These are phyloP conservation scores for Candolleomyces eurysporus DNA, from an alignment of 768 basidiomycete genomes.

Conservation along the genomic window DNA sequence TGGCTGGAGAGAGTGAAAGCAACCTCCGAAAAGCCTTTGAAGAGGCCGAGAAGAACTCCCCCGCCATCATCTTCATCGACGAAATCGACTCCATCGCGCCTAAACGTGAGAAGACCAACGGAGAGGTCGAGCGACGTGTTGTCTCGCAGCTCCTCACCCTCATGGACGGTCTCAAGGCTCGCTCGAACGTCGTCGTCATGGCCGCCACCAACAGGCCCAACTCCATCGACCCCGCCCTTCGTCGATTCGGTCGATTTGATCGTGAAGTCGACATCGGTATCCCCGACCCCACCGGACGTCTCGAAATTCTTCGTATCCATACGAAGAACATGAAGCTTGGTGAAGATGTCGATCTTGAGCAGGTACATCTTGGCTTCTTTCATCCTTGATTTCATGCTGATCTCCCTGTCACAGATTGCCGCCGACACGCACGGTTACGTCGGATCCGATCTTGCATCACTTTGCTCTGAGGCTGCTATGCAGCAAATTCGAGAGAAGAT, in stretches of 20 bases:
- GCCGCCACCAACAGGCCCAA: conserved; percentile 98
- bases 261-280: conserved; percentile 99
- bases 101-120: conserved; percentile 99
- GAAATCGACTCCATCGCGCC: conserved; percentile 99
- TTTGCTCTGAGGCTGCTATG: conserved; percentile 99
- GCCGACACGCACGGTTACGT: conserved; percentile 99
- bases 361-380: conserved; percentile 43
- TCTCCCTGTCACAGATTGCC: conserved; percentile 64
- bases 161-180: conserved; percentile 98
- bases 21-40: conserved; percentile 98
- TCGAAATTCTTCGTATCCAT: conserved; percentile 98
- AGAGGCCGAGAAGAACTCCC: conserved; percentile 99
- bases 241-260: conserved; percentile 99
- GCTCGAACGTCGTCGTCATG: conserved; percentile 99
- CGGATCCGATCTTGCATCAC: conserved; percentile 94
- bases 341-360: conserved; percentile 97
- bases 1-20: conserved; percentile 98
- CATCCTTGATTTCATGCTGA: neutral
- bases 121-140: conserved; percentile 98
- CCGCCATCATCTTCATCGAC: conserved; percentile 99
- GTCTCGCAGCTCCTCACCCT: conserved; percentile 97
- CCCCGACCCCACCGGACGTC: conserved; percentile 97
- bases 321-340: conserved; percentile 99
- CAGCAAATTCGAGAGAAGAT: conserved; percentile 99
- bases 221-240: conserved; percentile 97